A percentile compares a stretch with the other conserved stretches of the same genome.
These are phyloP conservation scores for Tulasnella sp. DNA, from an alignment of 768 basidiomycete species.

Conservation along the genomic window DNA sequence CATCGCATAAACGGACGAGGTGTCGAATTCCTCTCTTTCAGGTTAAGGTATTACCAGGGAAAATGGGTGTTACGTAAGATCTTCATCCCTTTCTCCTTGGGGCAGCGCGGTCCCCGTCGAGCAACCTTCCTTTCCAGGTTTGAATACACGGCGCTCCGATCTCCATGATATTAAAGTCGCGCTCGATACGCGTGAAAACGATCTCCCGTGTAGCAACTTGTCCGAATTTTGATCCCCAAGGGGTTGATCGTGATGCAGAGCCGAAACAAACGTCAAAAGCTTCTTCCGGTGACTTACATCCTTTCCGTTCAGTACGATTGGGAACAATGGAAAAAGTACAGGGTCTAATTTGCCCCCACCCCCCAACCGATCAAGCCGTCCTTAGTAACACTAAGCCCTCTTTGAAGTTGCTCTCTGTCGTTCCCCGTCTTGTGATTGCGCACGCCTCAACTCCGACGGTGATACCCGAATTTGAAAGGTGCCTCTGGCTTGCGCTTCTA, in stretches of 20 bases:
- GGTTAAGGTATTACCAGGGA: not conserved
- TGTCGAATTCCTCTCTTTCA: not conserved
- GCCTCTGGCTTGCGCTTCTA: not conserved
- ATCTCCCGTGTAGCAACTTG: not conserved
- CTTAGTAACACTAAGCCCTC: not conserved
- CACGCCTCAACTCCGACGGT: not conserved
- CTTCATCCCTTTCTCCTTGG: not conserved
- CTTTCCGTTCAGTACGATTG: not conserved
- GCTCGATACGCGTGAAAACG: not conserved
- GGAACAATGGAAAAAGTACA: not conserved
- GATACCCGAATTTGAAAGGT: not conserved
- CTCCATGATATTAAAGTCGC: not conserved
- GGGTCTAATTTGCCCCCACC: not conserved
- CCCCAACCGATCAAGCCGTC: not conserved
- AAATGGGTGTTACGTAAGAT: not conserved
- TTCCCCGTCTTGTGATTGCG: not conserved
- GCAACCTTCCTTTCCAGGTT: not conserved
- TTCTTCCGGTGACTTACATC: not conserved
- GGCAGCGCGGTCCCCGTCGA: not conserved
- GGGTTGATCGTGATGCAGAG: not conserved
- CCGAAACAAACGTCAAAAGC: not conserved
- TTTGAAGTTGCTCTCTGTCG: not conserved
- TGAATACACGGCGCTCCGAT: not conserved
- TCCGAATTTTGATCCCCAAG: not conserved
- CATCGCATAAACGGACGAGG: not conserved